These are phyloP conservation scores for Boletus subcaerulescens DNA, from an alignment of 768 basidiomycete species.

Conservation along the genomic window DNA sequence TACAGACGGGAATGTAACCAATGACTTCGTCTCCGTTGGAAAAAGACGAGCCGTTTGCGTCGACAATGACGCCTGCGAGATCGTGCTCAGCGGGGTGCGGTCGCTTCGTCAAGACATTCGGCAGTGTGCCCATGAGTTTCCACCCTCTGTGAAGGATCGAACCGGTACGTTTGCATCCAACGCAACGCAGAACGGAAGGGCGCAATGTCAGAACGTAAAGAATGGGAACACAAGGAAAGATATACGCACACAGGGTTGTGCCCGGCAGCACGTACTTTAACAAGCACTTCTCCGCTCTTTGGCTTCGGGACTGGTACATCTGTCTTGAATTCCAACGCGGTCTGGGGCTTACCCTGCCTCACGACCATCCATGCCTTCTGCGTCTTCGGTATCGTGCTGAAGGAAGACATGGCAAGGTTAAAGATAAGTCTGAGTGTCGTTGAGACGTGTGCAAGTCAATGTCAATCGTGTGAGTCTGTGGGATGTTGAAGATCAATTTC, in stretches of 20 bases:
- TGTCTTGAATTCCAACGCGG: constrained; percentile 27
- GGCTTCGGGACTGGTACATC: constrained; percentile 36
- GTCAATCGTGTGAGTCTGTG: too few relatives aligned
- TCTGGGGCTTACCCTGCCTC: constrained; percentile 28
- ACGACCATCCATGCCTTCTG: constrained; percentile 33
- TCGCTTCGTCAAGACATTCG: constrained; percentile 43
- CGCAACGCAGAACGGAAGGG: neutral
- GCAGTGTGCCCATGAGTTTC: constrained; percentile 51
- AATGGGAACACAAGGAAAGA: neutral
- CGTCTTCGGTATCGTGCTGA: constrained; percentile 10
- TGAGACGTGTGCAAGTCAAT: too few relatives aligned
- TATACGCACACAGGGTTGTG: constrained; percentile 63
- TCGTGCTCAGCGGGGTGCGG: constrained; percentile 61
- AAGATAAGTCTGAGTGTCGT: neutral
- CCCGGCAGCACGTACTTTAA: constrained; percentile 52
- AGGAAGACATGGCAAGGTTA: neutral
- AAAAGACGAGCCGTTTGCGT: constrained; percentile 51
- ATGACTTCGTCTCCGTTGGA: constrained; percentile 60
- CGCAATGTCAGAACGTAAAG: neutral
- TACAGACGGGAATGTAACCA: constrained; percentile 47
- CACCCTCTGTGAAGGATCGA: constrained; percentile 43
- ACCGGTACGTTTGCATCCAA: too few relatives aligned
- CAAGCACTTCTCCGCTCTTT: constrained; percentile 42
- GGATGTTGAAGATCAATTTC: too few relatives aligned
- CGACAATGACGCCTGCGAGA: constrained; percentile 59